Base-by-base conservation (phyloP, 306 rosid species). In the Dryas drummondii region DNA sequence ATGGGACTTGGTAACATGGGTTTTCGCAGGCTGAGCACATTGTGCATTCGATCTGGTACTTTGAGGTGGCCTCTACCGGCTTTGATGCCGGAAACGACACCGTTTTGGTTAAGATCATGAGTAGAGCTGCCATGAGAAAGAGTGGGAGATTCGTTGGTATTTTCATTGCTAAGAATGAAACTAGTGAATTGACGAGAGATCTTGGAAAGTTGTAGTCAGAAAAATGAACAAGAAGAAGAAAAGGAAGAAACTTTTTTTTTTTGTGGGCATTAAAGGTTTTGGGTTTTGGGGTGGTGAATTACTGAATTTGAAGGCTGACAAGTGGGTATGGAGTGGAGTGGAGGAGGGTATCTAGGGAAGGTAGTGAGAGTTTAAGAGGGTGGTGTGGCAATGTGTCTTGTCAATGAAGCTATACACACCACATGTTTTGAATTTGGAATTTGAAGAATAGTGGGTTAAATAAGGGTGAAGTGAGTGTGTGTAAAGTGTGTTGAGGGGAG, bases 11-110 rank as follows among this genome's bases (percentile, higher is more conserved):
- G 73, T 77, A 56, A 50, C 99, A 96, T 11, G 99, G 98, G 76
- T 96, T 92, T 40, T 89, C 80, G 68, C 99, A 96, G 5, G 89
- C 76, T 1, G 96, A 62, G 84, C 99, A 96, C 98, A 92, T 92
- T 78, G 97, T 92, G 86, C 99, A 96, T 73, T 85, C 84, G 89
- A 90, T 89, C 91, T 96, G 98, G 37, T 82, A 84, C 72, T 87
- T 86, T 49, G 90, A 78, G 1, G 80, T 82, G 37, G 81, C 58
- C 69, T 74, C 60, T 32, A 32, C 3, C 0, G 63, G 81, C 75
- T 70, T 81, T 4, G 81, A 72, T 68, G 65, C 53, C 13, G 79
- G 58, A 4, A 64, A 37, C 5, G 69, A 54, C 40, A 59, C 44
- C 67, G 61, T 19, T 42, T 13, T 44, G 55, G 64, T 1, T 3